Evolutionary conservation across 2,329 filamentous ascomycete genomes (phyloP).

Genomic region (Ceratocystis smalleyi): DNA sequence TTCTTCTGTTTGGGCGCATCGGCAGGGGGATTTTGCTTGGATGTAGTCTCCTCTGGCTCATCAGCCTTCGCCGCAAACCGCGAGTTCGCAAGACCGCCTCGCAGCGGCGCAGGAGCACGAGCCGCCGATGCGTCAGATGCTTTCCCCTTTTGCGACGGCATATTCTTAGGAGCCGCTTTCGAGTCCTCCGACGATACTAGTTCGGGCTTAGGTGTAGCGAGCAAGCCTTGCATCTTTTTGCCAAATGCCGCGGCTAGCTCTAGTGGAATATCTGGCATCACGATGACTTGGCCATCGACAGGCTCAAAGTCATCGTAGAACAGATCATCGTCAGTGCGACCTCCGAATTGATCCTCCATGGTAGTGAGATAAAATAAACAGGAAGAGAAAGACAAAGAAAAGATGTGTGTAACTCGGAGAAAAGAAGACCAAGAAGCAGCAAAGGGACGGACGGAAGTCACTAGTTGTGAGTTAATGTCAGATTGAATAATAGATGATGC

Average conservation of each 20-base stretch:
- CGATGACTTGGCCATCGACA: conserved; percentile 25
- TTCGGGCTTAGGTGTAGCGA: not conserved
- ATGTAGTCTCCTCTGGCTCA: conserved; percentile 12
- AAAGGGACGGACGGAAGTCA: not conserved
- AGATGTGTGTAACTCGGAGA: not conserved
- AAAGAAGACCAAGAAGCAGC: not conserved
- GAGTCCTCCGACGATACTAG: not conserved
- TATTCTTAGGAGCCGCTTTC: not conserved
- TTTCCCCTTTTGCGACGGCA: not conserved
- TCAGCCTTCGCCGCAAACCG: conserved; percentile 16
- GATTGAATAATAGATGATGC: not conserved
- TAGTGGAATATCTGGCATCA: conserved; percentile 18
- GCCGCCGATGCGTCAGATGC: not conserved
- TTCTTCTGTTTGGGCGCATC: conserved; percentile 14
- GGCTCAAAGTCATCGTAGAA: conserved; percentile 49
- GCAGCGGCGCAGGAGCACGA: conserved; percentile 9
- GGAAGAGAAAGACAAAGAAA: not conserved
- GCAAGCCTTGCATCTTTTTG: not conserved
- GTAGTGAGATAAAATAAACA: not conserved
- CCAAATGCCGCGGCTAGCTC: conserved; percentile 11
- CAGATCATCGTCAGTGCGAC: conserved; percentile 46
- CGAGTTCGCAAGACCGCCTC: conserved; percentile 10
- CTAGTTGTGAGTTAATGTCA: not conserved
- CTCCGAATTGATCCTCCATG: conserved; percentile 48
- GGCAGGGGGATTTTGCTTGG: conserved; percentile 14